phyloP scores from a whole-genome alignment of 306 rosid genomes.

The Quercus agrifolia region DNA sequence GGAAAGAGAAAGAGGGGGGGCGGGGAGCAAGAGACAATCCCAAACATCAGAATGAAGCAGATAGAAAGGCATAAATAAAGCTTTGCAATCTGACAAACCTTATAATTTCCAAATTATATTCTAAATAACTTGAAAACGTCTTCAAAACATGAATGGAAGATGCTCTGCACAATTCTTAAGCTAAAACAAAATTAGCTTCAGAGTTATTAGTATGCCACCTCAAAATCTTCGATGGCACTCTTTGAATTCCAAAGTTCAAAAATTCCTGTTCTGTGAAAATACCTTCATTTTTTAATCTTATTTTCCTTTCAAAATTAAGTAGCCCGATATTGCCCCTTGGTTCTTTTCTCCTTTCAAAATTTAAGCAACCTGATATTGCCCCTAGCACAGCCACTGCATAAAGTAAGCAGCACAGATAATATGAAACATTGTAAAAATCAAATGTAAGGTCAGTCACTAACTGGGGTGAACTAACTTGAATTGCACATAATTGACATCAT shows the following conservation, averaged over 20 bases:
- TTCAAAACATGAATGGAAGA: not conserved
- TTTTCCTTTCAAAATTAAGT: not conserved
- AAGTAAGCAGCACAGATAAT: constrained; percentile 22
- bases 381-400: constrained; percentile 67
- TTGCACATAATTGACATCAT: constrained; percentile 87
- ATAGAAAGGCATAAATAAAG: not conserved
- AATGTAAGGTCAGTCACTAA: not conserved
- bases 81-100: not conserved
- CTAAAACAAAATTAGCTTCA: not conserved
- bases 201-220: not conserved
- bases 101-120: not conserved
- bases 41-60: not conserved
- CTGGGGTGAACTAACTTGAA: constrained; percentile 59
- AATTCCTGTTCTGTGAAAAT: constrained; percentile 57
- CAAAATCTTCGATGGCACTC: constrained; percentile 54
- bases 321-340: not conserved
- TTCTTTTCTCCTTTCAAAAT: too few relatives aligned
- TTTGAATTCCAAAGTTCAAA: constrained; percentile 54
- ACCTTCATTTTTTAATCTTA: constrained; percentile 14
- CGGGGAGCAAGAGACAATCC: not conserved
- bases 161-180: not conserved
- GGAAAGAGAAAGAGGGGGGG: too few relatives aligned
- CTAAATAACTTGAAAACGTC: not conserved
- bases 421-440: constrained; percentile 11
- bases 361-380: not conserved